Conservation (phyloP, 73 alveolate species). For the Durusdinium trenchii region DNA sequence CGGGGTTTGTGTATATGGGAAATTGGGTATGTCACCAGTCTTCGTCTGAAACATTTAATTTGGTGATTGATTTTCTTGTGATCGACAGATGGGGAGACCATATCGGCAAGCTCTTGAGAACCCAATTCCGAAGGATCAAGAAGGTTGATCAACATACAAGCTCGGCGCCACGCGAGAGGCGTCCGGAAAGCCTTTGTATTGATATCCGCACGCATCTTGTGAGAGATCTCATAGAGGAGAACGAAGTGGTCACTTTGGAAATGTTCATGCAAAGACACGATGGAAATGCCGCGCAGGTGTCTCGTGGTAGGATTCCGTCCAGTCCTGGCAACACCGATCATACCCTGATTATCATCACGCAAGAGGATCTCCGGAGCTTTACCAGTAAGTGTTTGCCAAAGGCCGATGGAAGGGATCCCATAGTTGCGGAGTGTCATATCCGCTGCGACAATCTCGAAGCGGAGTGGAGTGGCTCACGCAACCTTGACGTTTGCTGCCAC, state of each 20-base stretch:
- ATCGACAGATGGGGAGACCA: not conserved
- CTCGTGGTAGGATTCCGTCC: slow-evolving; percentile 46
- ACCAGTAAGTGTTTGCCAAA: not conserved
- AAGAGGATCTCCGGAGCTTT: not conserved
- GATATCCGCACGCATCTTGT: slow-evolving; percentile 43
- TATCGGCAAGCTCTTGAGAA: not conserved
- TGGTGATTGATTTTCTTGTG: not conserved
- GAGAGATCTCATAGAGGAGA: not conserved
- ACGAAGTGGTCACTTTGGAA: not conserved
- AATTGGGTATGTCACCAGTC: not conserved
- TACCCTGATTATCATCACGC: not conserved
- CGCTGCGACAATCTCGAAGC: slow-evolving; percentile 19
- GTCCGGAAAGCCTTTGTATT: slow-evolving; percentile 5
- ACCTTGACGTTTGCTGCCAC: not conserved
- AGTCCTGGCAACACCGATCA: not conserved
- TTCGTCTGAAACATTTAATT: too few relatives aligned
- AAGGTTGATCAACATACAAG: slow-evolving; percentile 12
- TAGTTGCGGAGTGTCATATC: not conserved
- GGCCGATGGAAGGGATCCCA: not conserved
- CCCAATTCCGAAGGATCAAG: not conserved
- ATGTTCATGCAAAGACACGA: not conserved
- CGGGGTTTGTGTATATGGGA: slow-evolving; percentile 15
- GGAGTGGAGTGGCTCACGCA: slow-evolving; percentile 35
- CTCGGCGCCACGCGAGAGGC: not conserved
- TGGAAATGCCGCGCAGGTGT: slow-evolving; percentile 1